phyloP scores from a whole-genome alignment of 202 grass and related monocot species.

The Cymbopogon flexuosus region DNA sequence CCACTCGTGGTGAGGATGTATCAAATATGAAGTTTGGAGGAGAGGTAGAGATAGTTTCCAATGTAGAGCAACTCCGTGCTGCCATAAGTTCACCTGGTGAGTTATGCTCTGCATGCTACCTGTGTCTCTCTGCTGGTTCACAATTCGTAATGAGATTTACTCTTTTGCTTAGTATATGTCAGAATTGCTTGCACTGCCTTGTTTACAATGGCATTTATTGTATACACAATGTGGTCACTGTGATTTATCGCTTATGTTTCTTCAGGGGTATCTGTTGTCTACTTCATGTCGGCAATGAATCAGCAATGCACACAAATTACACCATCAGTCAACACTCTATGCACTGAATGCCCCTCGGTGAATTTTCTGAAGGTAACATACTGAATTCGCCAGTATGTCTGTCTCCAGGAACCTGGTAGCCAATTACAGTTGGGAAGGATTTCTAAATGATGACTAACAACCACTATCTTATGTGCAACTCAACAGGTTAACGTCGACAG shows the following conservation, averaged over 20 bases:
- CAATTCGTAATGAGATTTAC: not conserved
- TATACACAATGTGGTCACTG: not conserved
- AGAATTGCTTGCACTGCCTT: constrained; percentile 5
- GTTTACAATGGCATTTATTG: not conserved
- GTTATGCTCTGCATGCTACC: constrained; percentile 16
- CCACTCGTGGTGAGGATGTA: constrained; percentile 66
- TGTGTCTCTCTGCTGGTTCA: not conserved
- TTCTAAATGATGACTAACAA: constrained; percentile 15
- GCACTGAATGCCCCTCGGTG: constrained; percentile 72
- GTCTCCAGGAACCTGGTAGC: constrained; percentile 10
- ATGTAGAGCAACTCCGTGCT: constrained; percentile 62
- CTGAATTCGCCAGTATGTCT: not conserved
- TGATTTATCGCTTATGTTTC: not conserved
- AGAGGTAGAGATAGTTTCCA: constrained; percentile 62
- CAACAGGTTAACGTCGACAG: constrained; percentile 70
- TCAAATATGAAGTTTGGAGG: constrained; percentile 91
- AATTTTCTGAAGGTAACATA: constrained; percentile 87
- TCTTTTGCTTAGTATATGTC: constrained; percentile 16
- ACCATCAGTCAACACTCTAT: constrained; percentile 63
- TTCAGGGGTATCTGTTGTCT: constrained; percentile 79
- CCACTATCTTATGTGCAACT: not conserved
- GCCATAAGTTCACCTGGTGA: constrained; percentile 67
- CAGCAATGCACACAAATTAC: constrained; percentile 70
- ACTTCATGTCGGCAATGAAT: constrained; percentile 71
- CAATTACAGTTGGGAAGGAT: not conserved